Evolutionary conservation across 2,329 filamentous ascomycete genomes (phyloP).

Genomic region (Allantophomopsis lycopodina): DNA sequence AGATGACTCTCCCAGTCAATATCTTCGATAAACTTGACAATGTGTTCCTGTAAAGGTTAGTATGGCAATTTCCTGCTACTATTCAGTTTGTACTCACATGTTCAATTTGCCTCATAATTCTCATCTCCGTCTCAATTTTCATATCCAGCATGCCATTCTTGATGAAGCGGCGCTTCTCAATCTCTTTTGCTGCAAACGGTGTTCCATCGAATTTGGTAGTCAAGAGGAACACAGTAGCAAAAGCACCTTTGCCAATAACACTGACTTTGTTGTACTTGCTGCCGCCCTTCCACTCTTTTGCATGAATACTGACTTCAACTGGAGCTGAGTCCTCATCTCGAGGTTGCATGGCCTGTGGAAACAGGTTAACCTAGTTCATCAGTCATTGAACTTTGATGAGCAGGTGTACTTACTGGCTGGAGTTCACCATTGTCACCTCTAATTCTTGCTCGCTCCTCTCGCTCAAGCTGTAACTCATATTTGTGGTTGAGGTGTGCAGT

Average conservation of each 20-base stretch:
- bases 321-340: slow-evolving; percentile 5
- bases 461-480: slow-evolving; percentile 4
- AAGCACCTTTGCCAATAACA: slow-evolving; percentile 81
- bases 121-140: slow-evolving; percentile 94
- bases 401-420: slow-evolving; percentile 10
- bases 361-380: slow-evolving; percentile 13
- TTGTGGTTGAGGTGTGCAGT: slow-evolving; percentile 43
- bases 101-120: slow-evolving; percentile 75
- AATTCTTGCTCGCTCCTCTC: slow-evolving; percentile 3
- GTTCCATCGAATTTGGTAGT: slow-evolving; percentile 74
- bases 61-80: slow-evolving; percentile 4
- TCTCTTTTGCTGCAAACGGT: slow-evolving; percentile 83
- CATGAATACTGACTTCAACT: slow-evolving; percentile 14
- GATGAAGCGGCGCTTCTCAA: slow-evolving; percentile 86
- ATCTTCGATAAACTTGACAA: slow-evolving; percentile 84
- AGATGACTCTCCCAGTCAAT: slow-evolving; percentile 69
- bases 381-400: slow-evolving; percentile 1
- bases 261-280: slow-evolving; percentile 72
- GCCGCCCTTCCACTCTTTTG: slow-evolving; percentile 71
- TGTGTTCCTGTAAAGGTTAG: slow-evolving; percentile 47
- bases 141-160: slow-evolving; percentile 83
- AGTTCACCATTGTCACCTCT: slow-evolving; percentile 3
- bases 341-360: slow-evolving; percentile 14
- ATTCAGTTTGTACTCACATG: slow-evolving; percentile 46
- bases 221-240: slow-evolving; percentile 85